phyloP scores from a whole-genome alignment of 257 asterid species.

The Rubia yunnanensis region DNA sequence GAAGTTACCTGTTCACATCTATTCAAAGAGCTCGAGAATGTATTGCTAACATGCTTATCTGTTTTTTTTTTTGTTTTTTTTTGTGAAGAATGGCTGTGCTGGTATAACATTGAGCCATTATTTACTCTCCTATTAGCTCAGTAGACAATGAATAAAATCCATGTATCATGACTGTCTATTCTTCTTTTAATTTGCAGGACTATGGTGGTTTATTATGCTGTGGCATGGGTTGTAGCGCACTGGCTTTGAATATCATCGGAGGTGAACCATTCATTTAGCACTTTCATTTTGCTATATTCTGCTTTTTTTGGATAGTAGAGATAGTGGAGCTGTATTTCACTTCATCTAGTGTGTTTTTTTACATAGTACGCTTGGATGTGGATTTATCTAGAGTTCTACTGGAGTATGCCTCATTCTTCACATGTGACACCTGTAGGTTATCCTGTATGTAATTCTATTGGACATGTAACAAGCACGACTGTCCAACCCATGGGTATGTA shows the following conservation, averaged over 20 bases:
- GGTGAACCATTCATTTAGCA: constrained; percentile 31
- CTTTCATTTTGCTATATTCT: neutral
- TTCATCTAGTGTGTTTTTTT: neutral
- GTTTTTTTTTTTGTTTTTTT: neutral
- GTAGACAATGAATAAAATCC: neutral
- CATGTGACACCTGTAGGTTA: constrained; percentile 50
- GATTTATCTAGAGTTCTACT: neutral
- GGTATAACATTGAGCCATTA: neutral
- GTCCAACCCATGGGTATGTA: constrained; percentile 55
- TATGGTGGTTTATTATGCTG: constrained; percentile 82
- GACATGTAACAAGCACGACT: constrained; percentile 51
- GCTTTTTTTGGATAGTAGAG: constrained; percentile 1
- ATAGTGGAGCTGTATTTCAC: neutral
- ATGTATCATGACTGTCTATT: neutral
- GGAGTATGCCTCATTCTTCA: neutral
- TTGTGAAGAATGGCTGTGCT: neutral
- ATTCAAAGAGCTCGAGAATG: neutral
- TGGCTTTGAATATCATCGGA: constrained; percentile 49
- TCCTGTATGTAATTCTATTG: constrained; percentile 81
- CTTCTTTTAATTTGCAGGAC: constrained; percentile 39
- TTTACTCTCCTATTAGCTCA: neutral
- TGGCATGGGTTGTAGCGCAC: constrained; percentile 95
- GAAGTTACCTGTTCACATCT: neutral
- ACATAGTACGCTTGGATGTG: neutral
- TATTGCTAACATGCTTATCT: neutral